Percentiles rank a stretch among this genome's conserved stretches.
Evolutionary conservation across 345 rosid species (phyloP).

Genomic region (Eucalyptus erythrocorys): DNA sequence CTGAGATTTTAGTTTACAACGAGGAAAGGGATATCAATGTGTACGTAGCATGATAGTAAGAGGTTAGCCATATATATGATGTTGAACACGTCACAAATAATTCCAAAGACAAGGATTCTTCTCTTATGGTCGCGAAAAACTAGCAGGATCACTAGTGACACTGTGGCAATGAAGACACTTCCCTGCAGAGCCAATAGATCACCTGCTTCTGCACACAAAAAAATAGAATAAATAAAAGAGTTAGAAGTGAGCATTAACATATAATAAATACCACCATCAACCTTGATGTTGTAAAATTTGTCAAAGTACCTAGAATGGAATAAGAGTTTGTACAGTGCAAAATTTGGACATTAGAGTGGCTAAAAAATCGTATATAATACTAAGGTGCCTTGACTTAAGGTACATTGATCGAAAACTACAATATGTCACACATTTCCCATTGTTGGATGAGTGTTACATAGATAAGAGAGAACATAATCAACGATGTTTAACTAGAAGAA

Average conservation of each 20-base stretch:
- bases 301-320: neutral
- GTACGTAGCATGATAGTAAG: constrained; percentile 9
- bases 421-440: too few relatives aligned
- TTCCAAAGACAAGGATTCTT: constrained; percentile 8
- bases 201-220: constrained; percentile 22
- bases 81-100: constrained; percentile 19
- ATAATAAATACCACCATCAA: neutral
- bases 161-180: neutral
- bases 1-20: neutral
- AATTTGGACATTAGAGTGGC: neutral
- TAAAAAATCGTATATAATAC: neutral
- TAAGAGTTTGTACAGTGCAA: neutral
- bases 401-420: neutral
- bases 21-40: neutral
- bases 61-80: constrained; percentile 24
- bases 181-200: neutral
- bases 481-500: neutral
- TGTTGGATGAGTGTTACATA: neutral
- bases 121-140: neutral
- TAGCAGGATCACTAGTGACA: neutral
- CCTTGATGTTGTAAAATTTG: neutral
- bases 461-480: neutral
- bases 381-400: neutral
- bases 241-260: neutral
- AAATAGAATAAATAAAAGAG: neutral